phyloP scores from a whole-genome alignment of 2,329 filamentous ascomycete genomes.

The Arthroderma sp. region DNA sequence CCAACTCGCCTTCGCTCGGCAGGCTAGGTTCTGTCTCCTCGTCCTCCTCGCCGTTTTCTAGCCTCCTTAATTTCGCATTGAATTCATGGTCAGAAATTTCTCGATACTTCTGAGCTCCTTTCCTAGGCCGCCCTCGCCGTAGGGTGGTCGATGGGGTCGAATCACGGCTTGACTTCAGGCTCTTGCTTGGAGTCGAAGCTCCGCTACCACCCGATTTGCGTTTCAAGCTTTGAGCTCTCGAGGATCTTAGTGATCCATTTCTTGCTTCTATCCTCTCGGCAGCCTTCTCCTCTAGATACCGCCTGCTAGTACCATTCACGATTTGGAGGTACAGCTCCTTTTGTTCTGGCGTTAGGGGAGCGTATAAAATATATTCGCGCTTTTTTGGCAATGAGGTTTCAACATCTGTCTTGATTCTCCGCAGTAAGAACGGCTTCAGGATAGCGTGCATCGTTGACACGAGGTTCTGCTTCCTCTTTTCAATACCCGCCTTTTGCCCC shows the following conservation, averaged over 20 bases:
- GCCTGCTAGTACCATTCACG: constrained; percentile 56
- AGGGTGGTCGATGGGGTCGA: constrained; percentile 54
- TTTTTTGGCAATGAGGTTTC: constrained; percentile 88
- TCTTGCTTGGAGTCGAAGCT: constrained; percentile 49
- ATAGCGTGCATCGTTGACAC: constrained; percentile 87
- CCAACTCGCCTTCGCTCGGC: constrained; percentile 35
- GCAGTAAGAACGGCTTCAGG: constrained; percentile 75
- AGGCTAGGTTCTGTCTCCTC: constrained; percentile 36
- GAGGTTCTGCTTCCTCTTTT: constrained; percentile 62
- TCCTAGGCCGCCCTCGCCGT: constrained; percentile 39
- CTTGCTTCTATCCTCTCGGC: constrained; percentile 34
- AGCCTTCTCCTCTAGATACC: constrained; percentile 38
- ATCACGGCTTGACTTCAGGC: constrained; percentile 57
- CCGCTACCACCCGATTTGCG: constrained; percentile 40
- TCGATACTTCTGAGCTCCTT: constrained; percentile 44
- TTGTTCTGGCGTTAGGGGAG: constrained; percentile 80
- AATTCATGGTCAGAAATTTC: constrained; percentile 74
- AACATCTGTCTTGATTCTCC: constrained; percentile 85
- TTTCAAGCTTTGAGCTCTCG: constrained; percentile 39
- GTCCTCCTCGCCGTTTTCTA: constrained; percentile 44
- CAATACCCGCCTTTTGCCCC: constrained; percentile 63
- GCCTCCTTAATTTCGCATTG: constrained; percentile 49
- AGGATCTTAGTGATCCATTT: constrained; percentile 15
- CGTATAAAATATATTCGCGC: constrained; percentile 88
- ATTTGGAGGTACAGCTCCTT: constrained; percentile 82